A percentile compares a stretch with the other conserved stretches of the same genome.
phyloP scores from a whole-genome alignment of 2,329 filamentous ascomycete species.

The Ophiostoma perfectum region DNA sequence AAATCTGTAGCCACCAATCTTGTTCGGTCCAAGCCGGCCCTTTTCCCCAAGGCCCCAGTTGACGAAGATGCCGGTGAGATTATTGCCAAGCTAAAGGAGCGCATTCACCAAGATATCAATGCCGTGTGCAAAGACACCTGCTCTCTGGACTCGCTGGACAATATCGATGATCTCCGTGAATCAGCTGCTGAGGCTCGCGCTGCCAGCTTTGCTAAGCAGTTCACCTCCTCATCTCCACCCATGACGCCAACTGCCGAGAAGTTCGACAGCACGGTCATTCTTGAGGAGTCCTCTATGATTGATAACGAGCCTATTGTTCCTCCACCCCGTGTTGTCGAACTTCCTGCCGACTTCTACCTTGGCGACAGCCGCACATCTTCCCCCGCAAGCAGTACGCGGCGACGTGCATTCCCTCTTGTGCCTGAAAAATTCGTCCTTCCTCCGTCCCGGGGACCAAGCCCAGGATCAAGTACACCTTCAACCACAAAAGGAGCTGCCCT shows the following conservation, averaged over 20 bases:
- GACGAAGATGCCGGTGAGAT: slow-evolving; percentile 38
- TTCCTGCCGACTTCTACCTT: slow-evolving; percentile 20
- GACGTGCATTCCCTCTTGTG: slow-evolving; percentile 28
- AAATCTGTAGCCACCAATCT: slow-evolving; percentile 42
- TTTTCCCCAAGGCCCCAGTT: slow-evolving; percentile 32
- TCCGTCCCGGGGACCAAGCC: not conserved
- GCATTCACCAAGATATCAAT: slow-evolving; percentile 45
- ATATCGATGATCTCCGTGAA: slow-evolving; percentile 22
- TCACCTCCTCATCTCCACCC: not conserved
- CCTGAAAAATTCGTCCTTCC: slow-evolving; percentile 24
- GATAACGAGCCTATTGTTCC: not conserved
- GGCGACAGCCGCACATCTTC: not conserved
- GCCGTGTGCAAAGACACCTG: slow-evolving; percentile 49
- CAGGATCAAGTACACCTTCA: not conserved
- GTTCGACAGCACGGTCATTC: slow-evolving; percentile 11
- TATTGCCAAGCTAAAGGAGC: slow-evolving; percentile 39
- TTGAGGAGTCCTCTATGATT: not conserved
- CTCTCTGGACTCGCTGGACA: slow-evolving; percentile 35
- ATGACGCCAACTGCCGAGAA: not conserved
- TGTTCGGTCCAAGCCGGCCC: slow-evolving; percentile 31
- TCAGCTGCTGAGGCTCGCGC: not conserved
- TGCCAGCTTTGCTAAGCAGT: not conserved
- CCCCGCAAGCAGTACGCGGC: slow-evolving; percentile 14
- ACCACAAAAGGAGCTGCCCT: not conserved
- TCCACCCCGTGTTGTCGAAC: slow-evolving; percentile 24